These are phyloP conservation scores for Taxillus chinensis DNA, from an alignment of 164 flowering plant genomes.

Conservation along the genomic window DNA sequence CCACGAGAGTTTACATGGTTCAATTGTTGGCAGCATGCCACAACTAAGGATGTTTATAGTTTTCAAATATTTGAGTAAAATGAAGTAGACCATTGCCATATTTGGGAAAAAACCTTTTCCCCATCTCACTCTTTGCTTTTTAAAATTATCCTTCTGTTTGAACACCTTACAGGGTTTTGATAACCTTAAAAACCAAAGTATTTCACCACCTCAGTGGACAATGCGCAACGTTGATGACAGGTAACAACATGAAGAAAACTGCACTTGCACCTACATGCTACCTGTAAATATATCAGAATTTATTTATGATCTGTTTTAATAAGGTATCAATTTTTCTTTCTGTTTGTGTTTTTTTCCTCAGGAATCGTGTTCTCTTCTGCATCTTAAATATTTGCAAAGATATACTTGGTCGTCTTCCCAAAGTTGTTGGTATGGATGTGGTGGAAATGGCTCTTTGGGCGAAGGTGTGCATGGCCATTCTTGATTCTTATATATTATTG, in stretches of 20 bases:
- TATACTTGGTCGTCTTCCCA: slow-evolving; percentile 75
- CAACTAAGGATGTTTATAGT: too few species aligned
- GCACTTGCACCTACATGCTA: not conserved
- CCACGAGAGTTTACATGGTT: slow-evolving; percentile 4
- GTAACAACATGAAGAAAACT: slow-evolving; percentile 16
- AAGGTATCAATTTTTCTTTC: slow-evolving; percentile 1
- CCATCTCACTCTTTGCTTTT: too few species aligned
- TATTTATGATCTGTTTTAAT: not conserved
- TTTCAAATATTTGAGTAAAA: not conserved
- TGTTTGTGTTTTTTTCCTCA: slow-evolving; percentile 14
- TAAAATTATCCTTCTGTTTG: not conserved
- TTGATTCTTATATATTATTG: slow-evolving; percentile 1
- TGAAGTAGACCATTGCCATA: not conserved
- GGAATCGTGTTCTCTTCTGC: slow-evolving; percentile 82
- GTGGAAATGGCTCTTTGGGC: slow-evolving; percentile 99
- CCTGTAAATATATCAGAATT: not conserved
- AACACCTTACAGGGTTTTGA: slow-evolving; percentile 72
- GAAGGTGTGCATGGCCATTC: slow-evolving; percentile 44
- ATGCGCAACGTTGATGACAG: slow-evolving; percentile 98
- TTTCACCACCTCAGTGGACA: slow-evolving; percentile 98
- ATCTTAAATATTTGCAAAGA: slow-evolving; percentile 83
- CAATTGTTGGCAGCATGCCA: not conserved
- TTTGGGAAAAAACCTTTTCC: too few species aligned
- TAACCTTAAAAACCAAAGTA: slow-evolving; percentile 91
- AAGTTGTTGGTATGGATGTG: slow-evolving; percentile 94